Percentiles rank a stretch among this genome's conserved stretches.
phyloP scores from a whole-genome alignment of 306 rosid species.

The Prunus kanzakura region DNA sequence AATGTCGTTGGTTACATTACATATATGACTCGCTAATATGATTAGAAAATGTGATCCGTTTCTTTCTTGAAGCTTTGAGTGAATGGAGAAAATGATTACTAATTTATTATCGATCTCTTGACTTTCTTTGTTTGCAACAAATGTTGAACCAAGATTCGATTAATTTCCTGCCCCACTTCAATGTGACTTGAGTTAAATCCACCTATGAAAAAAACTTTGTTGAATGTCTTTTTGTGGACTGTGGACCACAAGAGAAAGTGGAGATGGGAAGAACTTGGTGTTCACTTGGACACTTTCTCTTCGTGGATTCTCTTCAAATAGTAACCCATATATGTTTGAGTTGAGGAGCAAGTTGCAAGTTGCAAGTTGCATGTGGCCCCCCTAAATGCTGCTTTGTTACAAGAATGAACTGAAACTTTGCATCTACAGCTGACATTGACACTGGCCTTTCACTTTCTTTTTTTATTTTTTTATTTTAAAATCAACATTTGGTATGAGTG shows the following conservation, averaged over 20 bases:
- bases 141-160: too few relatives aligned
- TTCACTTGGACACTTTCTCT: neutral
- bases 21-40: neutral
- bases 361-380: conserved; percentile 15
- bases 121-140: too few relatives aligned
- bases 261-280: neutral
- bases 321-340: neutral
- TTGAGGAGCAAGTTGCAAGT: neutral
- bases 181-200: neutral
- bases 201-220: neutral
- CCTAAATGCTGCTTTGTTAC: neutral
- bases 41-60: neutral
- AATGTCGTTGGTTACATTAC: too few relatives aligned
- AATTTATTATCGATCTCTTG: too few relatives aligned
- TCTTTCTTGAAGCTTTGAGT: neutral
- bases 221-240: neutral
- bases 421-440: neutral
- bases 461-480: neutral
- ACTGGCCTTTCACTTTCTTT: neutral
- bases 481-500: conserved; percentile 2
- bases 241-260: neutral
- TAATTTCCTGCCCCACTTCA: neutral
- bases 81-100: neutral
- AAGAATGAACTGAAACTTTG: neutral
- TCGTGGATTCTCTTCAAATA: conserved; percentile 13